These are phyloP conservation scores for Mycena sanguinolenta DNA, from an alignment of 768 basidiomycete species.

Conservation along the genomic window DNA sequence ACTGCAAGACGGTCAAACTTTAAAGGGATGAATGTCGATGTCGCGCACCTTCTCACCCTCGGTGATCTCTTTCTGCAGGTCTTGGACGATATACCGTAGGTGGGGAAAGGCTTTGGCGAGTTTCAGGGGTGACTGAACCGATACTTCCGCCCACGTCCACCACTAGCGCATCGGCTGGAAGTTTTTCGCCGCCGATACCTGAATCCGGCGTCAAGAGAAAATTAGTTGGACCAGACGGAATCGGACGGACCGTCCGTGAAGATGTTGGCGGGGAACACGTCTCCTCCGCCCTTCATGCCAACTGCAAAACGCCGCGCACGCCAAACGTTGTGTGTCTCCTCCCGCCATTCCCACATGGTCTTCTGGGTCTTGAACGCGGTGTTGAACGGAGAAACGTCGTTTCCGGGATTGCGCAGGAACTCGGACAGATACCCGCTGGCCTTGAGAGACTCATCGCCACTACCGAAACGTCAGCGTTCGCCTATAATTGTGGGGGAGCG, in stretches of 20 bases:
- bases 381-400: constrained; percentile 42
- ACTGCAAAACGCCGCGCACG: constrained; percentile 44
- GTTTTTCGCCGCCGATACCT: constrained; percentile 40
- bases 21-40: neutral
- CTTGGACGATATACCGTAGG: constrained; percentile 52
- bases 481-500: neutral
- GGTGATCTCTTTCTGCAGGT: constrained; percentile 44
- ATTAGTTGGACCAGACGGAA: neutral
- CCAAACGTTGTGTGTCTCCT: constrained; percentile 47
- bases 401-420: constrained; percentile 31
- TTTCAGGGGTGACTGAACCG: constrained; percentile 47
- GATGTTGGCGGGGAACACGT: constrained; percentile 37
- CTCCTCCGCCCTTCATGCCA: constrained; percentile 42
- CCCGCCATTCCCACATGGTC: constrained; percentile 48
- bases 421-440: constrained; percentile 33
- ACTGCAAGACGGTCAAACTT: constrained; percentile 34
- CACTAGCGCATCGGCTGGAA: constrained; percentile 40
- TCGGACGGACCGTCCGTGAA: constrained; percentile 35
- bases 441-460: constrained; percentile 35
- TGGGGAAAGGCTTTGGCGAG: constrained; percentile 47
- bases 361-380: constrained; percentile 40
- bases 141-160: constrained; percentile 55
- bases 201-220: neutral
- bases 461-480: constrained; percentile 5
- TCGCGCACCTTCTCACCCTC: constrained; percentile 42